Evolutionary conservation across 2,329 filamentous ascomycete species (phyloP).

Genomic region (Lanzia echinophila): DNA sequence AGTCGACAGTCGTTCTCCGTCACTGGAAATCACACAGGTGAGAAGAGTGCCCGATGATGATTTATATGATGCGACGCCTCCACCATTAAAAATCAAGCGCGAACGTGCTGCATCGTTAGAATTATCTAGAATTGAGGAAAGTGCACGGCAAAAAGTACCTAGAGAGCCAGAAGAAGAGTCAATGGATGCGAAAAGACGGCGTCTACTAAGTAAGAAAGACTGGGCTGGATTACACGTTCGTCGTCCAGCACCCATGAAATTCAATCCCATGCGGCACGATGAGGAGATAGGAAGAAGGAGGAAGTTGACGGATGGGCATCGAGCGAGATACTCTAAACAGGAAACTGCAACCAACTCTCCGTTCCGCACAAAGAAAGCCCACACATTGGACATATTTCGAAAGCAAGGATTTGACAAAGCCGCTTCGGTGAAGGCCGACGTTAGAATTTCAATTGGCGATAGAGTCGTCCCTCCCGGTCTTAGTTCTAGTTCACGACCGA

Average conservation of each 20-base stretch:
- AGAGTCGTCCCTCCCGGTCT: slow-evolving; percentile 19
- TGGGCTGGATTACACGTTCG: slow-evolving; percentile 27
- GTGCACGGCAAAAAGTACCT: neutral
- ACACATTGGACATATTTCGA: neutral
- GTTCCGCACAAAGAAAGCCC: slow-evolving; percentile 8
- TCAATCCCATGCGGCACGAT: slow-evolving; percentile 15
- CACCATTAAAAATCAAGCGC: slow-evolving; percentile 13
- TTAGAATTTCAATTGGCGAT: slow-evolving; percentile 27
- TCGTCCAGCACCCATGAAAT: slow-evolving; percentile 20
- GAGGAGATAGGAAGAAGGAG: slow-evolving; percentile 26
- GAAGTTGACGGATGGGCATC: slow-evolving; percentile 17
- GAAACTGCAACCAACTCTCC: slow-evolving; percentile 16
- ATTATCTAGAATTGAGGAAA: neutral
- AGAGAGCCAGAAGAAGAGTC: slow-evolving; percentile 12
- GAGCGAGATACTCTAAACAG: slow-evolving; percentile 20
- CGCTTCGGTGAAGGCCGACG: slow-evolving; percentile 15
- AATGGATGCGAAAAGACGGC: slow-evolving; percentile 22
- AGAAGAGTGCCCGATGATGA: slow-evolving; percentile 14
- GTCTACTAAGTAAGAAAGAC: slow-evolving; percentile 25
- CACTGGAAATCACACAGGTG: neutral
- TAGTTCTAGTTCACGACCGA: slow-evolving; percentile 22
- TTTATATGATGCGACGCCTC: slow-evolving; percentile 22
- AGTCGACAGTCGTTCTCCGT: neutral
- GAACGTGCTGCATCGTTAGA: slow-evolving; percentile 5
- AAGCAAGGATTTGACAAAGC: neutral